Evolutionary conservation across 169 alveolate species (phyloP).

Genomic region (Plasmodium inui): DNA sequence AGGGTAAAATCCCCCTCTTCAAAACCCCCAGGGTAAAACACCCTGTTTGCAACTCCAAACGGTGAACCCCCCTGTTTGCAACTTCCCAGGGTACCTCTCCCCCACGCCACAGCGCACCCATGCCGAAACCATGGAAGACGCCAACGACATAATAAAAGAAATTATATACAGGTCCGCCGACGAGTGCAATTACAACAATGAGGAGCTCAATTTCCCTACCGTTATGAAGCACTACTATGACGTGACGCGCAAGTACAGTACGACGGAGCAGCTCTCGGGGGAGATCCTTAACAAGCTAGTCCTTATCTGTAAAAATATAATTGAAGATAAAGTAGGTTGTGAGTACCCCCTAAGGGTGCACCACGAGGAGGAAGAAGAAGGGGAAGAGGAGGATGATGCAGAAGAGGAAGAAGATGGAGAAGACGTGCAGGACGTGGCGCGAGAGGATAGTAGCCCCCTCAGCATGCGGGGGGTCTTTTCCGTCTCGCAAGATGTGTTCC

Average conservation of each 20-base stretch:
- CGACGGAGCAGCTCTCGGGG: slow-evolving; percentile 10
- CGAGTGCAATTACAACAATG: slow-evolving; percentile 54
- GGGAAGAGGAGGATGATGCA: background rate
- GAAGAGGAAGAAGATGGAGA: background rate
- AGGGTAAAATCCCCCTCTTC: background rate
- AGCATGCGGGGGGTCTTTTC: background rate
- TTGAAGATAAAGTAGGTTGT: background rate
- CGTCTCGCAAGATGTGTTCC: background rate
- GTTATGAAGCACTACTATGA: slow-evolving; percentile 34
- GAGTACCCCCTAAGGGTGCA: slow-evolving; percentile 4
- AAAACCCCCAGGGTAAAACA: too few relatives aligned
- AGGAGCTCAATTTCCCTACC: slow-evolving; percentile 32
- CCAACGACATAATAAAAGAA: slow-evolving; percentile 60
- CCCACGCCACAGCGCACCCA: background rate
- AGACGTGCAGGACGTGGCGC: background rate
- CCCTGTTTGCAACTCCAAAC: too few relatives aligned
- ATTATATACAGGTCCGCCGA: slow-evolving; percentile 61
- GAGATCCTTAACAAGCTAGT: slow-evolving; percentile 39
- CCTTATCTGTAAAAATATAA: slow-evolving; percentile 44
- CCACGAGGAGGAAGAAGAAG: background rate
- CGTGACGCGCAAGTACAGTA: slow-evolving; percentile 21
- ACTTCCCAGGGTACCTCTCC: background rate
- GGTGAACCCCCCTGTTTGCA: background rate
- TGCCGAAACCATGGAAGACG: slow-evolving; percentile 4
- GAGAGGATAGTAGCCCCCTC: background rate